A percentile compares a stretch with the other conserved stretches of the same genome.
These are phyloP conservation scores for Russula vinacea DNA, from an alignment of 768 basidiomycete genomes.

Conservation along the genomic window DNA sequence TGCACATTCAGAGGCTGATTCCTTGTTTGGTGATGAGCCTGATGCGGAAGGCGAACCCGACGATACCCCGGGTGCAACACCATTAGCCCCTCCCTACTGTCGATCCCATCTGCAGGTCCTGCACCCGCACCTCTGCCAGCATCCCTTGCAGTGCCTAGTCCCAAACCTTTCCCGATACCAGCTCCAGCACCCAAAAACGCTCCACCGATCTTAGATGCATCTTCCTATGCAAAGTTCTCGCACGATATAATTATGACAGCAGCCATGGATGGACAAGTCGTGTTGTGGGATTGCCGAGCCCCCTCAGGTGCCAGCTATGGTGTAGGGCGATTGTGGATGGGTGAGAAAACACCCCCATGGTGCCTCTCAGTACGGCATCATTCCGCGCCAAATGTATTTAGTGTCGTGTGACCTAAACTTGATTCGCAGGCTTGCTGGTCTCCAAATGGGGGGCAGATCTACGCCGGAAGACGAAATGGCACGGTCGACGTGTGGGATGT, in stretches of 20 bases:
- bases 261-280: constrained; percentile 87
- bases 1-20: constrained; percentile 76
- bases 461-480: constrained; percentile 87
- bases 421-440: constrained; percentile 86
- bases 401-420: constrained; percentile 19
- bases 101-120: constrained; percentile 25
- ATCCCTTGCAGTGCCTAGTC: constrained; percentile 32
- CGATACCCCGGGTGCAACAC: constrained; percentile 8
- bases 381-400: constrained; percentile 9
- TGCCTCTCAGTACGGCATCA: constrained; percentile 76
- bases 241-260: constrained; percentile 84
- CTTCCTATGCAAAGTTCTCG: constrained; percentile 63
- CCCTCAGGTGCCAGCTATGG: constrained; percentile 55
- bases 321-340: constrained; percentile 83
- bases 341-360: constrained; percentile 93
- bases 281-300: constrained; percentile 85
- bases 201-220: constrained; percentile 65
- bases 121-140: constrained; percentile 24
- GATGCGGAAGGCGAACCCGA: constrained; percentile 54
- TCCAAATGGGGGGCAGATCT: constrained; percentile 79
- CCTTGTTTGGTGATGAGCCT: constrained; percentile 85
- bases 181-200: constrained; percentile 59
- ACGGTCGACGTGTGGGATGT: constrained; percentile 94
- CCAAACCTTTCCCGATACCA: constrained; percentile 65
- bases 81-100: constrained; percentile 14